Percentiles rank a stretch among this genome's conserved stretches.
Evolutionary conservation across 2,329 filamentous ascomycete species (phyloP).

Genomic region (Phyllosticta paracitricarpa): DNA sequence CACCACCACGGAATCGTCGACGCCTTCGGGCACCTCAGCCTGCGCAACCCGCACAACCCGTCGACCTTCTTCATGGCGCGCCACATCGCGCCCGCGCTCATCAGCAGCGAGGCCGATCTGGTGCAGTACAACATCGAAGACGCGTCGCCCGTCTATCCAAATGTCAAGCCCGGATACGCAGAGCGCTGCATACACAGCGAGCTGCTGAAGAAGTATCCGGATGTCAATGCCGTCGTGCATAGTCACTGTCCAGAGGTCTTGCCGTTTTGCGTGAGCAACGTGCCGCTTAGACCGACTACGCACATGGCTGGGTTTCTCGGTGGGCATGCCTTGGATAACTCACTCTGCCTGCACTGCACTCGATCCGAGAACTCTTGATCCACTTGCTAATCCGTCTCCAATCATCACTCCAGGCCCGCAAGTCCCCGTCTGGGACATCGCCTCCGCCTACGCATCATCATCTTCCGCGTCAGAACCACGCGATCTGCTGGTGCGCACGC

Average conservation of each 20-base stretch:
- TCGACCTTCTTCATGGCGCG: conserved; percentile 37
- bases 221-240: conserved; percentile 35
- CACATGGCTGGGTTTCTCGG: conserved; percentile 38
- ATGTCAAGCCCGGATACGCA: conserved; percentile 25
- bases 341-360: background rate
- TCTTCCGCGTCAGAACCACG: conserved; percentile 19
- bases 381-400: background rate
- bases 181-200: conserved; percentile 38
- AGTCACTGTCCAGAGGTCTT: conserved; percentile 33
- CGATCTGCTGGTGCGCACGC: conserved; percentile 25
- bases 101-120: conserved; percentile 32
- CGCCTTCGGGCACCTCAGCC: conserved; percentile 46
- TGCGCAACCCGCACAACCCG: conserved; percentile 39
- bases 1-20: conserved; percentile 43
- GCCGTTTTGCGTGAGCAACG: conserved; percentile 31
- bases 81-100: conserved; percentile 34
- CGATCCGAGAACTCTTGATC: background rate
- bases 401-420: conserved; percentile 18
- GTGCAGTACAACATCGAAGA: conserved; percentile 36
- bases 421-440: conserved; percentile 27
- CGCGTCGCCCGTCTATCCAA: conserved; percentile 26
- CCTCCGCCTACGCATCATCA: conserved; percentile 18
- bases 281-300: conserved; percentile 27
- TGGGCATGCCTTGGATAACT: conserved; percentile 7
- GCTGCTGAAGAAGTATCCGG: conserved; percentile 36